Evolutionary conservation across 164 flowering plant species (phyloP).

Genomic region (Tetracentron sinense): DNA sequence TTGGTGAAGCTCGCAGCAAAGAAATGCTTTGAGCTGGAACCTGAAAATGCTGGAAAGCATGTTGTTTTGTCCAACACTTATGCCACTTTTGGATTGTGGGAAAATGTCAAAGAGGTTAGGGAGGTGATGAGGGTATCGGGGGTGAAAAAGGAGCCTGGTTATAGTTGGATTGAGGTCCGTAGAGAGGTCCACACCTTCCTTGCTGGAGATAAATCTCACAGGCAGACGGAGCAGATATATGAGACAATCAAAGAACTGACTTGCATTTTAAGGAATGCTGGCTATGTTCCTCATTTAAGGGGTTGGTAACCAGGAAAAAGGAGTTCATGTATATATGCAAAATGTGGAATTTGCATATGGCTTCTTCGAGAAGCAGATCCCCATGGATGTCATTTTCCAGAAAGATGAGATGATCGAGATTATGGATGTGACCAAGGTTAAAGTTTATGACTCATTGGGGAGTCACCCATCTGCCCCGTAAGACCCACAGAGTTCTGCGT

Average conservation of each 20-base stretch:
- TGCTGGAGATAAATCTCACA: conserved; percentile 54
- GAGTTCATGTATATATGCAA: background rate
- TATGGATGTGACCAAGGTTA: too few species aligned
- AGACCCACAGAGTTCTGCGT: too few species aligned
- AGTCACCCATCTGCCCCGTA: too few species aligned
- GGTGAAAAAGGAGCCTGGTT: conserved; percentile 70
- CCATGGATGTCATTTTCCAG: too few species aligned
- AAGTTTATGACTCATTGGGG: too few species aligned
- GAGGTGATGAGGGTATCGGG: conserved; percentile 51
- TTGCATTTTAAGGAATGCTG: conserved; percentile 41
- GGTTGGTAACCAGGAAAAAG: background rate
- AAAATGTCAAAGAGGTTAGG: conserved; percentile 54
- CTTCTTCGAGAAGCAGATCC: too few species aligned
- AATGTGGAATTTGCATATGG: too few species aligned
- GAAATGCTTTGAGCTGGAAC: conserved; percentile 58
- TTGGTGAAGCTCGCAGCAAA: conserved; percentile 51
- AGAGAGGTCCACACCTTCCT: conserved; percentile 46
- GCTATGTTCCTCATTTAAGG: conserved; percentile 39
- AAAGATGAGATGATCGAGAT: too few species aligned
- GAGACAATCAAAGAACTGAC: conserved; percentile 33
- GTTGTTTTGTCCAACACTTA: conserved; percentile 66
- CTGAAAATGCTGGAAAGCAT: conserved; percentile 64
- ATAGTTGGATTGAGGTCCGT: conserved; percentile 71
- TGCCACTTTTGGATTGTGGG: conserved; percentile 71
- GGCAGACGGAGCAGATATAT: conserved; percentile 34